Evolutionary conservation across 2,329 filamentous ascomycete species (phyloP), one percentile per base, ranked within the genome.

Genomic region (Escovopsis weberi): DNA sequence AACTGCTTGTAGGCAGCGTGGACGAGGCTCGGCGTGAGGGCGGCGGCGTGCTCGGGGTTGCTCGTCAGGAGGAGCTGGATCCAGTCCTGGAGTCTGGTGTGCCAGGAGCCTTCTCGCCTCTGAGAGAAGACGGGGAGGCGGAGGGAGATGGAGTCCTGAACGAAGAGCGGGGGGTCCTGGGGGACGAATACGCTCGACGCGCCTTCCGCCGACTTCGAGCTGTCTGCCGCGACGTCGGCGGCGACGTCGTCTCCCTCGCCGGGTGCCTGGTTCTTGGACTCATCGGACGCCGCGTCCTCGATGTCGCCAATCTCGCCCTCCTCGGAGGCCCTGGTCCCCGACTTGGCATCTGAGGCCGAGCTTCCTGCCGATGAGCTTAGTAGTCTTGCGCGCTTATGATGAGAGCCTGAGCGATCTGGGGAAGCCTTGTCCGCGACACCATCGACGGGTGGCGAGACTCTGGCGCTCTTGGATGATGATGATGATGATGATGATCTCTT

Each of bases 61-160:
- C 46, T 45, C 3, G 44, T 38, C 40, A 48, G 53, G 33, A 65
- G 60, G 5, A 53, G 50, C 12, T 52, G 51, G 26, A 53, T 48
- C 61, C 61, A 64, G 40, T 58, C 56, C 39, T 56, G 53, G 43
- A 63, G 57, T 39, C 60, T 50, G n/a, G 48, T 48, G n/a, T 48
- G 45, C 61, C 61, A 64, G 4, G 58, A 56, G 9, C 57, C 57
- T 12, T 55, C 50, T 23, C 51, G 51, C 37, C 51, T 54, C 8
- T 51, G 41, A 4, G 53, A 33, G 33, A 59, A 50, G 7, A 45
- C 48, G 6, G 59, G 59, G 8, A 62, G 46, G 33, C 49, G 50
- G 38, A 60, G 54, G 26, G 45, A 45, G 30, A 47, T 15, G 10
- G 48, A 45, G 32, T 47, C 48, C n/a, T 45, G 37, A 11, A 42